Percentiles rank a stretch among this genome's conserved stretches.
Conservation (phyloP, 768 basidiomycete genomes). For the Pisolithus microcarpus region DNA sequence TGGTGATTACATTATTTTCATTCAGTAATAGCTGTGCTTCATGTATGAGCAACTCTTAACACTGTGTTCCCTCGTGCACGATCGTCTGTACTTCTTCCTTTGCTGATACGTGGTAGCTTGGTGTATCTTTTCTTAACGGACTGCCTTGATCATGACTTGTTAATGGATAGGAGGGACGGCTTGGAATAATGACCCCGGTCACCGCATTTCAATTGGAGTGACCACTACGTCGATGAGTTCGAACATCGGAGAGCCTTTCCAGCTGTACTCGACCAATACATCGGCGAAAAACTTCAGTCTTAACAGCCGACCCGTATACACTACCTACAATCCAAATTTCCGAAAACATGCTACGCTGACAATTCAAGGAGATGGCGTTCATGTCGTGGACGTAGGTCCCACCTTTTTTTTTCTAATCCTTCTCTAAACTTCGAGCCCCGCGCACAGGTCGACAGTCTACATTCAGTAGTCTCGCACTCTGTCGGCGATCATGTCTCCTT, state of each 20-base stretch:
- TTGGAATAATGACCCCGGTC: not conserved
- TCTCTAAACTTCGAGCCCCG: slow-evolving; percentile 2
- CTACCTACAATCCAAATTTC: slow-evolving; percentile 14
- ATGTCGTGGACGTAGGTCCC: slow-evolving; percentile 58
- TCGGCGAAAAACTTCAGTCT: slow-evolving; percentile 4
- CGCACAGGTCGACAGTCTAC: slow-evolving; percentile 53
- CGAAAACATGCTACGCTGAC: slow-evolving; percentile 62
- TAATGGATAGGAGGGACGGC: not conserved
- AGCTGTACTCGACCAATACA: slow-evolving; percentile 20
- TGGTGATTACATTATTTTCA: slow-evolving; percentile 20
- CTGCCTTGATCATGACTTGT: not conserved
- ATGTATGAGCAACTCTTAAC: slow-evolving; percentile 8
- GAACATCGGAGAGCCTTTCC: slow-evolving; percentile 25
- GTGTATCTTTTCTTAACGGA: not conserved
- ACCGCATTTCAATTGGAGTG: too few species aligned
- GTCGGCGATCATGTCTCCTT: slow-evolving; percentile 61
- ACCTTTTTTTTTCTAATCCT: slow-evolving; percentile 8
- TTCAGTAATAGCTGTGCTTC: slow-evolving; percentile 25
- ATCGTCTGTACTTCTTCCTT: not conserved
- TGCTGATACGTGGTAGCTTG: not conserved
- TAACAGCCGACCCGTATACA: slow-evolving; percentile 11
- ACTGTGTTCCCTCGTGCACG: not conserved
- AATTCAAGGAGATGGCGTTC: slow-evolving; percentile 67
- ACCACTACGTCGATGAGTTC: slow-evolving; percentile 21
- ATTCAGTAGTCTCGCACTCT: slow-evolving; percentile 62